Conservation (phyloP, 2,329 filamentous ascomycete genomes). For the Colletotrichum liriopes region DNA sequence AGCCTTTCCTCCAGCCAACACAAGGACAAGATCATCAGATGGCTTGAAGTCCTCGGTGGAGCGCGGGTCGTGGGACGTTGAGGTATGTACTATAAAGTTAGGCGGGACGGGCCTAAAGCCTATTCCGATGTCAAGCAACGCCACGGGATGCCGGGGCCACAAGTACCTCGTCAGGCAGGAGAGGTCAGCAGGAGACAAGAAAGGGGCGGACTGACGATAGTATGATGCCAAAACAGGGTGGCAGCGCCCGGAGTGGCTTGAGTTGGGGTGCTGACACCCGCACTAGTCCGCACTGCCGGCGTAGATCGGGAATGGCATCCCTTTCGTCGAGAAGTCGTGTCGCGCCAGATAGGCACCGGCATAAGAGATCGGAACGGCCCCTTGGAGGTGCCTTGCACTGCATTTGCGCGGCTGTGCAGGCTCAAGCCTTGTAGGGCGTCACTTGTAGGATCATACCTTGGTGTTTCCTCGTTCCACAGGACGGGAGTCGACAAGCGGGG, state of each 20-base stretch:
- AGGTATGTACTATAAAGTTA: background rate
- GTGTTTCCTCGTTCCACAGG: slow-evolving; percentile 2
- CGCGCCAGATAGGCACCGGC: slow-evolving; percentile 21
- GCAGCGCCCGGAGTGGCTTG: background rate
- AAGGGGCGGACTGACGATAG: background rate
- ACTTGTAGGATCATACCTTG: background rate
- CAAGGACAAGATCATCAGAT: background rate
- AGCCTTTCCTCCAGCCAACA: background rate
- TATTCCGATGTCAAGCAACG: background rate
- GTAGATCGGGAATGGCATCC: slow-evolving; percentile 12
- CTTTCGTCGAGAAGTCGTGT: slow-evolving; percentile 1
- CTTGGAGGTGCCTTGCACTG: background rate
- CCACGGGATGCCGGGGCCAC: background rate
- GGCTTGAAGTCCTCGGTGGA: background rate
- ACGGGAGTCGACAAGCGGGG: slow-evolving; percentile 6
- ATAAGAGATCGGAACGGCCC: slow-evolving; percentile 1
- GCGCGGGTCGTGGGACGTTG: background rate
- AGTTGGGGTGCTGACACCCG: slow-evolving; percentile 23
- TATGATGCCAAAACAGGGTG: background rate
- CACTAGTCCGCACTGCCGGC: background rate
- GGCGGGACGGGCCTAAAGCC: slow-evolving; percentile 8
- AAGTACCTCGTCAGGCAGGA: background rate
- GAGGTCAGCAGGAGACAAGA: background rate
- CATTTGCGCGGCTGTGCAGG: slow-evolving; percentile 17
- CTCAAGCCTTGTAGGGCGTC: slow-evolving; percentile 16